Base-by-base conservation (phyloP, 257 asterid genomes). In the Haberlea rhodopensis region DNA sequence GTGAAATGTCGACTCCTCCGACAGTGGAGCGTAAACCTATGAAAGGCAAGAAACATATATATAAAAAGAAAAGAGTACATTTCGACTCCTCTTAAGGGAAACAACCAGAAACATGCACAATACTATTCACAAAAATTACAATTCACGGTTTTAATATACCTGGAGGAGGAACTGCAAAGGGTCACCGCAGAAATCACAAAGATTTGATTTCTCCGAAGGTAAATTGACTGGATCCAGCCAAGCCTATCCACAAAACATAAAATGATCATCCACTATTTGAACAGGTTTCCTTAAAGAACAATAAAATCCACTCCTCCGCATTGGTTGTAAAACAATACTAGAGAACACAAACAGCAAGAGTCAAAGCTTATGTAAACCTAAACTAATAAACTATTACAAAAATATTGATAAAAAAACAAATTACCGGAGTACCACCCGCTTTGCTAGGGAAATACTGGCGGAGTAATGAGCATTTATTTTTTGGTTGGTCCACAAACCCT, bases 401-500 rank as follows among this genome's bases (percentile, higher is more conserved):
- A 4, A 37, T 37, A 1, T 2, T 10, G 5, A 13, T 2, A 37
- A 37, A 37, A n/a, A 37, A 37, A 37, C 11, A 8, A 65, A 61
- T 55, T 85, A 94, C 99, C 79, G 99, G 99, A 65, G 85, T 60
- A 62, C 96, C 99, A 29, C 99, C 97, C 66, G 99, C 96, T 82
- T 87, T 81, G 85, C 99, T 89, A 20, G 97, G 97, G 63, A 94
- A 94, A 67, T 90, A 73, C 67, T 90, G 95, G 53, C 87, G 85
- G 48, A 63, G 73, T 60, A 83, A 60, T 27, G 97, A 81, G 94
- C 97, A 87, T 5, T 77, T 57, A 63, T 73, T 59, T 57, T 81
- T 78, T 2, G 91, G 87, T 63, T 76, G 84, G 75, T 82, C 96
- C 27, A 81, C 80, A 70, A 94, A 88, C 18, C 99, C 99, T 43